Evolutionary conservation across 495 filamentous ascomycete genomes (phyloP), one percentile per base, ranked within the genome.

Genomic region (Lophiostoma macrostomum): DNA sequence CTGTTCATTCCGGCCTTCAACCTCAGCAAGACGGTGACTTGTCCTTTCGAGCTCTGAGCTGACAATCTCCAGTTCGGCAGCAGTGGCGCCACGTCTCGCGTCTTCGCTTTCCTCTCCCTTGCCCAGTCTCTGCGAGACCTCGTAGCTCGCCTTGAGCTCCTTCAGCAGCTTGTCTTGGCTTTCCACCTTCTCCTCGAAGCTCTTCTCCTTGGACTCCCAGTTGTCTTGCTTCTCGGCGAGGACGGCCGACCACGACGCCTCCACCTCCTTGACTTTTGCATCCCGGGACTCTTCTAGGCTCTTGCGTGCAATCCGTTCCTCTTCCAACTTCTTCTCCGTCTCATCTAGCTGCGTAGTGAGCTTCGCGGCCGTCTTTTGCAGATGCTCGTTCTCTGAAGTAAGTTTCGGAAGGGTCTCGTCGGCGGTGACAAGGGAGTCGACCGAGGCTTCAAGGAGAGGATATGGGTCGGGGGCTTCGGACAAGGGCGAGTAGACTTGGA

Each of bases 391-490:
- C 67, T 99, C 93, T 19, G 81, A 74, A 13, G 79, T 91, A 42
- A 99, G 74, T 65, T 88, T 91, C 0, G 91, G 91, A 19, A 95
- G 73, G 4, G 87, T 94, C 58, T 96, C 90, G 72, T 95, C 89
- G 29, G 90, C 88, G 13, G 91, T 72, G 5, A 95, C 80, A 54
- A 97, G 83, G 13, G 93, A 89, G 58, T 99, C 93, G 41, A 99
- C 84, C 16, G 91, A 95, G 14, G 93, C 90, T 74, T 99, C 93
- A 18, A 99, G 82, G 19, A 99, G 74, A 5, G 93, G 94, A 62
- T 97, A 99, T 16, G 93, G 93, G 69, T 99, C 93, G 11, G 93
- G 91, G 0, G 89, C 93, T 71, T 97, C 94, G 34, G 91, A 95
- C 14, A 99, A 72, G 6, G 90, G 85, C 12, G 90, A 91, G 68